Evolutionary conservation across 139 green algal species (phyloP).

Genomic region (Chlorella sp.): DNA sequence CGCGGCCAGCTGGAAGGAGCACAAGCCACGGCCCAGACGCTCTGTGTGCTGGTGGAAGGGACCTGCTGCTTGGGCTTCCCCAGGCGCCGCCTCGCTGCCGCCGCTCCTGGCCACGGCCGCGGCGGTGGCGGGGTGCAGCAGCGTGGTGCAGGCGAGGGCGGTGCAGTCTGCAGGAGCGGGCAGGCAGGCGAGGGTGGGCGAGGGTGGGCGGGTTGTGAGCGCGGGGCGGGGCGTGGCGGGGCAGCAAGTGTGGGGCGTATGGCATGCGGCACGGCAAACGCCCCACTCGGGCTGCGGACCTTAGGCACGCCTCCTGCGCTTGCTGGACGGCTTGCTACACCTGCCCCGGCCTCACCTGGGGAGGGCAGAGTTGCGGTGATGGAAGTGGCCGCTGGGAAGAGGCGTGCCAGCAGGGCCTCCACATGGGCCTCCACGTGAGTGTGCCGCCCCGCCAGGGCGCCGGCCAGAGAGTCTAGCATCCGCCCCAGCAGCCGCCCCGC

Average conservation of each 20-base stretch:
- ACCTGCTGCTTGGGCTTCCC: too few relatives aligned
- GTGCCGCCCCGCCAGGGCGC: background rate
- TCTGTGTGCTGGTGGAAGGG: background rate
- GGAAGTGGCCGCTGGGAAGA: slow-evolving; percentile 5
- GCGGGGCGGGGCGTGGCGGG: background rate
- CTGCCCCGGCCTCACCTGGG: background rate
- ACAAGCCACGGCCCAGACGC: background rate
- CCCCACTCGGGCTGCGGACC: background rate
- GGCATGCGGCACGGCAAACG: background rate
- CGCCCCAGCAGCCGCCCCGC: background rate
- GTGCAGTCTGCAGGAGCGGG: background rate
- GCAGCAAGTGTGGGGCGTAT: background rate
- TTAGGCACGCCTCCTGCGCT: background rate
- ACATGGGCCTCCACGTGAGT: background rate
- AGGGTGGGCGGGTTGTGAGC: background rate
- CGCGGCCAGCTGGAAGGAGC: background rate
- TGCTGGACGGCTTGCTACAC: too few relatives aligned
- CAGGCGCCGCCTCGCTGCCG: background rate
- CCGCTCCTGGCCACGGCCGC: background rate
- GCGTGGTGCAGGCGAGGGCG: background rate
- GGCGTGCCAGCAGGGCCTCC: background rate
- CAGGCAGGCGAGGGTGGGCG: background rate
- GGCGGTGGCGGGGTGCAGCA: background rate
- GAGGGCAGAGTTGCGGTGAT: slow-evolving; percentile 6
- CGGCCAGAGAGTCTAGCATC: background rate